Percentiles rank a stretch among this genome's conserved stretches.
Conservation (phyloP, 164 flowering plant species). For the Vitis amurensis region DNA sequence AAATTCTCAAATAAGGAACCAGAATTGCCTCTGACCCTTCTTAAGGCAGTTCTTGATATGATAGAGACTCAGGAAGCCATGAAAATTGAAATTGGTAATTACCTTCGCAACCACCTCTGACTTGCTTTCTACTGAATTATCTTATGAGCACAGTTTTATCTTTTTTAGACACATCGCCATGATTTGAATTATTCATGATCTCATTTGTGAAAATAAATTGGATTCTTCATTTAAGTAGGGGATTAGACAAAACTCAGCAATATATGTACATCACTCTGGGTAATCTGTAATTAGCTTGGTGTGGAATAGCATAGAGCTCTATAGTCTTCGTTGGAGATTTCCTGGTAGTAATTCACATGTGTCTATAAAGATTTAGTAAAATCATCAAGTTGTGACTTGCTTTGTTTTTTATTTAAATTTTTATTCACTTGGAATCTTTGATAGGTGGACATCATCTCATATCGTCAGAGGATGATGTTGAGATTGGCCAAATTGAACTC, state of each 20-base stretch:
- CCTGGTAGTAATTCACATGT: too few species aligned
- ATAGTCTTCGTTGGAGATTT: too few species aligned
- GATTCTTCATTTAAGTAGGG: neutral
- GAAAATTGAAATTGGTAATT: conserved; percentile 47
- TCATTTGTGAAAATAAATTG: neutral
- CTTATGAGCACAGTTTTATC: too few species aligned
- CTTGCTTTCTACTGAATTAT: too few species aligned
- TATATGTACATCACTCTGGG: neutral
- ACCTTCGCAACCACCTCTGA: neutral
- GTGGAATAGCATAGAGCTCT: neutral
- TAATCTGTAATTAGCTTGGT: neutral
- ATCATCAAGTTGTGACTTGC: neutral
- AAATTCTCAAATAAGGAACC: conserved; percentile 63
- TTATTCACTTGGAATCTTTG: neutral
- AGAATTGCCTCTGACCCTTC: conserved; percentile 53
- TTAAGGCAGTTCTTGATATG: conserved; percentile 57
- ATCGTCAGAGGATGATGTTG: conserved; percentile 19
- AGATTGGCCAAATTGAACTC: conserved; percentile 25
- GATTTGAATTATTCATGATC: too few species aligned
- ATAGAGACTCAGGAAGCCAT: conserved; percentile 34
- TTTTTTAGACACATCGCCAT: too few species aligned
- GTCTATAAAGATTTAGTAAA: too few species aligned
- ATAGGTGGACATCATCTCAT: conserved; percentile 21
- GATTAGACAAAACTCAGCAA: neutral
- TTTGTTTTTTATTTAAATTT: neutral